Base-by-base conservation (phyloP, 2,329 filamentous ascomycete genomes). In the Calonectria honghensis region DNA sequence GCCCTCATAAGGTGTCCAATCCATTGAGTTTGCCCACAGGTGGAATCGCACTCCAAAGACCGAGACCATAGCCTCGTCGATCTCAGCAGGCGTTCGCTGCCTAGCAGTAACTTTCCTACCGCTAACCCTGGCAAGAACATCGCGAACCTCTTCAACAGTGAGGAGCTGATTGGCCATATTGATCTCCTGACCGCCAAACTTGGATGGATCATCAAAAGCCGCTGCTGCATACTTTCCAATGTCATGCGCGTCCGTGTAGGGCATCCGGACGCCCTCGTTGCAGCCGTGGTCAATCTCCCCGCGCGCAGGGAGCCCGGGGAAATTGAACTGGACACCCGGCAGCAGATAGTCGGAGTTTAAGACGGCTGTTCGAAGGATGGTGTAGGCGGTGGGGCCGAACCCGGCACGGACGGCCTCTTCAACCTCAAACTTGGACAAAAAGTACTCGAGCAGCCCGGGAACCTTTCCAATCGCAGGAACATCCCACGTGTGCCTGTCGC, bases 381-480 rank as follows among this genome's bases (percentile, higher is more conserved):
- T 85, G 77, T 84, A 85, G 14, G 78, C 70, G 14, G 71, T 65
- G n/a, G 85, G 82, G 9, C 77, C 79, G 18, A 27, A 61, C 1
- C 76, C 80, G 1, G 14, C 29, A 9, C 81, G 82, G 1, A 85
- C 82, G 2, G 74, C 68, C 1, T 83, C 80, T 54, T 88, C 86
- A 24, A 87, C 81, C 0, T 76, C 73, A 0, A 83, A 77, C 78
- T 88, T 88, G 61, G 84, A 86, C 45, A 75, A 68, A 69, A 81
- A 88, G 75, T 88, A 85, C 0, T 37, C 73, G 51, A 59, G 70
- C n/a, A 85, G 73, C 27, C 57, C 57, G 0, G 57, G 13, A 5
- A 65, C 13, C n/a, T 77, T 64, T 20, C 78, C 65, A 0, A 75
- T 77, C 2, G 10, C 41, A 0, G 70, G 57, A 6, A 81, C 75